phyloP scores from a whole-genome alignment of 306 rosid genomes.

The Vigna hirtella region DNA sequence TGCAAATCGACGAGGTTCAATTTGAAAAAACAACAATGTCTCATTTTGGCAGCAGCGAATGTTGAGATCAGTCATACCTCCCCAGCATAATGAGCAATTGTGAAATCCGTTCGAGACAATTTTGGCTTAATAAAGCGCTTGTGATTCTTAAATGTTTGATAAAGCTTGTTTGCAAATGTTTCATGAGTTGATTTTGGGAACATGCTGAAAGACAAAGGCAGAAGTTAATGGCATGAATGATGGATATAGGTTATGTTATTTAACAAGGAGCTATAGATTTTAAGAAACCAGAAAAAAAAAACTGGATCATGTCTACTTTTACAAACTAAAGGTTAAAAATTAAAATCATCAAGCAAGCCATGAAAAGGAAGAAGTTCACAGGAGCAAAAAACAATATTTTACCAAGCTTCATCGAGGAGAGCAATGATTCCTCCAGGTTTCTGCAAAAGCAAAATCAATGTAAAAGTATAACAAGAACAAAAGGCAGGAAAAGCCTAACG shows the following conservation, averaged over 20 bases:
- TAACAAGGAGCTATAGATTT: constrained; percentile 35
- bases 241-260: constrained; percentile 29
- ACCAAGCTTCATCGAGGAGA: constrained; percentile 99
- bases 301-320: constrained; percentile 38
- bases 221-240: constrained; percentile 26
- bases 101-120: constrained; percentile 93
- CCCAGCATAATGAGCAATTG: constrained; percentile 94
- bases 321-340: constrained; percentile 15
- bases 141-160: constrained; percentile 86
- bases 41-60: constrained; percentile 37
- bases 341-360: constrained; percentile 39
- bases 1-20: constrained; percentile 54
- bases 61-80: constrained; percentile 68
- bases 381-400: constrained; percentile 42
- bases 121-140: constrained; percentile 98
- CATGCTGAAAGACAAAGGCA: constrained; percentile 75
- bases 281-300: constrained; percentile 38
- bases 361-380: constrained; percentile 31
- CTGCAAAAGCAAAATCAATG: constrained; percentile 59
- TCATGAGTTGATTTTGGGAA: constrained; percentile 99
- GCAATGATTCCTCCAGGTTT: constrained; percentile 98
- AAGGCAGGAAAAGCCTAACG: constrained; percentile 20
- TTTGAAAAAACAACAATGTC: constrained; percentile 32
- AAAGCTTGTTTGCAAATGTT: constrained; percentile 95
- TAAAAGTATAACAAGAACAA: constrained; percentile 29